phyloP scores from a whole-genome alignment of 2,329 filamentous ascomycete genomes.

The Beauveria asiatica region DNA sequence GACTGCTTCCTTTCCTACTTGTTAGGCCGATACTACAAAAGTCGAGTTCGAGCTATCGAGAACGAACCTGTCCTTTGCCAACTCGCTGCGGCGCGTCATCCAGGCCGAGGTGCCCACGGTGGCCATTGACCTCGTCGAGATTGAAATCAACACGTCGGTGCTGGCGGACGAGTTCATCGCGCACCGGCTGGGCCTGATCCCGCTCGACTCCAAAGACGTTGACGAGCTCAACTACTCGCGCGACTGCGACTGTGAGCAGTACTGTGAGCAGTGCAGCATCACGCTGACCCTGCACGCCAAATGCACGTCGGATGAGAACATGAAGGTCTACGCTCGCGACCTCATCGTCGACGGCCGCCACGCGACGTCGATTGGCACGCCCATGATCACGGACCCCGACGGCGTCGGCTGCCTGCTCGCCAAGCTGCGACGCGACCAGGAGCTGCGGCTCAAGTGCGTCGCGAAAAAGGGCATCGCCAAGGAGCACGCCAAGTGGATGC shows the following conservation, averaged over 20 bases:
- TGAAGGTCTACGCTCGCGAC: constrained; percentile 91
- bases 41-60: constrained; percentile 89
- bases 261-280: constrained; percentile 87
- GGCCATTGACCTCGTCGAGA: constrained; percentile 89
- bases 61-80: constrained; percentile 85
- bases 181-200: constrained; percentile 84
- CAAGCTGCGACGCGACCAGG: constrained; percentile 83
- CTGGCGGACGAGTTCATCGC: constrained; percentile 93
- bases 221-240: constrained; percentile 78
- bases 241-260: constrained; percentile 93
- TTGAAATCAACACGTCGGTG: constrained; percentile 90
- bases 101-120: constrained; percentile 91
- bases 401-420: constrained; percentile 77
- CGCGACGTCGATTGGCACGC: constrained; percentile 69
- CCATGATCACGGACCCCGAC: constrained; percentile 76
- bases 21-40: constrained; percentile 65
- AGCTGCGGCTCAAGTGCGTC: constrained; percentile 81
- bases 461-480: constrained; percentile 98
- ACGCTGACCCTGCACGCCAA: constrained; percentile 76
- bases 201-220: constrained; percentile 75
- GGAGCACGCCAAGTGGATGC: constrained; percentile 97
- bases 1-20: background rate
- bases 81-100: constrained; percentile 83
- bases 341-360: constrained; percentile 63
- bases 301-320: constrained; percentile 76